Evolutionary conservation across 2,329 filamentous ascomycete genomes (phyloP), one percentile per base, ranked within the genome.

Genomic region (Basipetospora chlamydospora): DNA sequence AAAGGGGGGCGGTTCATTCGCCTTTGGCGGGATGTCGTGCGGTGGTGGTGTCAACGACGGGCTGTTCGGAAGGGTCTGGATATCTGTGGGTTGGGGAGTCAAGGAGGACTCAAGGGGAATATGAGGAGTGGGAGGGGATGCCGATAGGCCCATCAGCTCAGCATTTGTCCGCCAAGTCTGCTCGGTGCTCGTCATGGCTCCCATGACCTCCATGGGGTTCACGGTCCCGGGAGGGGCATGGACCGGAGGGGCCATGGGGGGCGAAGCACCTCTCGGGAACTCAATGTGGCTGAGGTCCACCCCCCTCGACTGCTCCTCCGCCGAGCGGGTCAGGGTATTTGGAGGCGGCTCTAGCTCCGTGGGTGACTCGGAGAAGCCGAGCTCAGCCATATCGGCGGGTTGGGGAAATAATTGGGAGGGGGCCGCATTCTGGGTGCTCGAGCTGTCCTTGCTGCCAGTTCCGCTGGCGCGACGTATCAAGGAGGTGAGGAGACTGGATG

Each of bases 161-260:
- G 32, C 31, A 13, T 39, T 36, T 16, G 18, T 39, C 20, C 28
- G 33, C 38, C 38, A 39, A 3, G 26, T 28, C 38, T 39, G 38
- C 40, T 60, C 58, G 6, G 51, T 51, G 40, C 59, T 48, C 3
- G 56, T 58, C 12, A 52, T 54, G 3, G 58, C 51, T 5, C 58
- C 61, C 66, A 68, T 69, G 21, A 70, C 61, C 33, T 67, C 63
- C 60, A 67, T 67, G 1, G 66, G 66, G 28, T 69, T 70, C 8
- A 66, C 64, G 4, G 65, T 70, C 23, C 62, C 63, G 3, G 60
- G 59, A 2, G 58, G 54, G 25, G 63, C 53, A 33, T 55, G 44
- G 4, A 39, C 37, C 10, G 57, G 49, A 30, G 55, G 49, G 15
- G 49, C 50, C 33, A 54, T 47, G 17, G 50, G 31, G 3, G 37